Percentiles rank a stretch among this genome's conserved stretches.
These are phyloP conservation scores for Rosa multiflora DNA, from an alignment of 306 rosid species.

Conservation along the genomic window DNA sequence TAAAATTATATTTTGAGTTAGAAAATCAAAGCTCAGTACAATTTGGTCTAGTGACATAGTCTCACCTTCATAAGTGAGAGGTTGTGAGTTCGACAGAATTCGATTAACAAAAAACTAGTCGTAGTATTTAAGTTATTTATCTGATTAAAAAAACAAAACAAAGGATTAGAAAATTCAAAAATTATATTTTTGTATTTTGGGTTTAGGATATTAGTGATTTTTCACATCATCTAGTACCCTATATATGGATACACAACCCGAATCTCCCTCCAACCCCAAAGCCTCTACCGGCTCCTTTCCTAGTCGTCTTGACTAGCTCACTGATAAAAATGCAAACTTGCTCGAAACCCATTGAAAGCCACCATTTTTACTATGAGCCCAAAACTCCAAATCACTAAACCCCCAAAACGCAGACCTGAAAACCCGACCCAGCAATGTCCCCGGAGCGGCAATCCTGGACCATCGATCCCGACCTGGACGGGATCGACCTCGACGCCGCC, in stretches of 20 bases:
- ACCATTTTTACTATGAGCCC: not conserved
- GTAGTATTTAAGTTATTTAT: too few relatives aligned
- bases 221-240: not conserved
- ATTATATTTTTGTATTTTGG: not conserved
- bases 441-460: conserved; percentile 34
- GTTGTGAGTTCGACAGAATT: too few relatives aligned
- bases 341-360: not conserved
- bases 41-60: too few relatives aligned
- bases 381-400: not conserved
- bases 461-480: conserved; percentile 55
- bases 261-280: conserved; percentile 18
- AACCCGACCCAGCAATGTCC: conserved; percentile 28
- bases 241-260: not conserved
- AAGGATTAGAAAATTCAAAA: too few relatives aligned
- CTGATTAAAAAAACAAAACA: too few relatives aligned
- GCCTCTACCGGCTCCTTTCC: not conserved
- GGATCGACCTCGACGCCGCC: conserved; percentile 67
- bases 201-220: not conserved
- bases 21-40: too few relatives aligned
- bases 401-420: not conserved
- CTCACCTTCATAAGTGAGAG: too few relatives aligned
- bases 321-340: conserved; percentile 2
- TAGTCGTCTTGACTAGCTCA: not conserved
- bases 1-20: too few relatives aligned
- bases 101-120: too few relatives aligned